A percentile compares a stretch with the other conserved stretches of the same genome.
Conservation (phyloP, 495 filamentous ascomycete genomes). For the Cenococcum geophilum region DNA sequence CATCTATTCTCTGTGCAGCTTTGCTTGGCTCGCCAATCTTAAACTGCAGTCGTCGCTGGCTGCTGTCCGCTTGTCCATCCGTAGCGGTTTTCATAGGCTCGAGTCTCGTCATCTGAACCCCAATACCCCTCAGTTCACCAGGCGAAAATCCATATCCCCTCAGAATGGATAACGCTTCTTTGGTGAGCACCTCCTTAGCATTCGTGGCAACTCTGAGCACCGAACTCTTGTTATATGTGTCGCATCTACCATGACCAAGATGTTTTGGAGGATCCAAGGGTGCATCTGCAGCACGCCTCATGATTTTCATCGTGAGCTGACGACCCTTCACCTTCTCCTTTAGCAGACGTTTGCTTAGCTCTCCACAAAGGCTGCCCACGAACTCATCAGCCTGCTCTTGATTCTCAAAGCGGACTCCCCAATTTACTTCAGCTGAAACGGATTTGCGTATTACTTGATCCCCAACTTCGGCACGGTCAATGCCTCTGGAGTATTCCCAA, state of each 20-base stretch:
- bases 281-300: slow-evolving; percentile 77
- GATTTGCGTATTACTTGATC: slow-evolving; percentile 77
- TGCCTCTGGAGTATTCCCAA: slow-evolving; percentile 84
- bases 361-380: slow-evolving; percentile 70
- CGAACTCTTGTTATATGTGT: slow-evolving; percentile 81
- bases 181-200: slow-evolving; percentile 58
- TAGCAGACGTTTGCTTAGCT: slow-evolving; percentile 70
- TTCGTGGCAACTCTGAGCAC: slow-evolving; percentile 78
- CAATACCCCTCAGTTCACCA: slow-evolving; percentile 83
- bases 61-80: slow-evolving; percentile 35
- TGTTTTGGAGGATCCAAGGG: slow-evolving; percentile 91
- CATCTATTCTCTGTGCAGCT: slow-evolving; percentile 26
- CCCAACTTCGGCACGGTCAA: slow-evolving; percentile 81
- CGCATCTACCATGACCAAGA: slow-evolving; percentile 91
- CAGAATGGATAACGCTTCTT: slow-evolving; percentile 76
- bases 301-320: slow-evolving; percentile 87
- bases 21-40: slow-evolving; percentile 38
- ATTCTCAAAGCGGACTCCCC: slow-evolving; percentile 90
- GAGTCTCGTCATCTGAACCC: slow-evolving; percentile 85
- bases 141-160: slow-evolving; percentile 77
- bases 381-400: slow-evolving; percentile 90
- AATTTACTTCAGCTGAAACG: slow-evolving; percentile 93
- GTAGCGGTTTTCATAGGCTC: slow-evolving; percentile 59
- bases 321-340: slow-evolving; percentile 80
- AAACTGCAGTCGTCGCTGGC: slow-evolving; percentile 58